Evolutionary conservation across 2,329 filamentous ascomycete species (phyloP).

Genomic region (Arthrobotrys megalospora): DNA sequence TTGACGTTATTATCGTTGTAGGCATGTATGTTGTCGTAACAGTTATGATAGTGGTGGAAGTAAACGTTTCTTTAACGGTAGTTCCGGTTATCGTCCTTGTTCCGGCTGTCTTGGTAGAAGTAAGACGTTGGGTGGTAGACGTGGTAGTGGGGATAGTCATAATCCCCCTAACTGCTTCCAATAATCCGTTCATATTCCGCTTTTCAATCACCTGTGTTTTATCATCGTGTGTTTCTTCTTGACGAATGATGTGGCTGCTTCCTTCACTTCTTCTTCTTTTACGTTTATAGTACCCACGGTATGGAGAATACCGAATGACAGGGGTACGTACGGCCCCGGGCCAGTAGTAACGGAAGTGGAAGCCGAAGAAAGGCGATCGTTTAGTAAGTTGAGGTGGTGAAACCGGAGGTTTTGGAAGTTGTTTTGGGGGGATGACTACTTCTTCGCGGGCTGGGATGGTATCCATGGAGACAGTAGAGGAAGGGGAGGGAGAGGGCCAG

Average conservation of each 20-base stretch:
- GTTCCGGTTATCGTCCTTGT: no score
- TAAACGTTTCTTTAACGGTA: no score
- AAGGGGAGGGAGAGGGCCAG: conserved; percentile 13
- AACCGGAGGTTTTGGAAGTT: not conserved
- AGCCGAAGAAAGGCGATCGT: conserved; percentile 46
- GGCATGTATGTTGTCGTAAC: not conserved
- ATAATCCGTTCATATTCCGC: no score
- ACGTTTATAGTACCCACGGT: conserved; percentile 38
- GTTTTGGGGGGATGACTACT: not conserved
- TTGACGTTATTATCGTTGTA: not conserved
- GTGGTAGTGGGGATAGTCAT: no score
- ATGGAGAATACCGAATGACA: conserved; percentile 1
- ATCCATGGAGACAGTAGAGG: conserved; percentile 5
- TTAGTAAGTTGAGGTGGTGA: not conserved
- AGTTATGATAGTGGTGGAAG: no score
- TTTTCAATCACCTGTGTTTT: not conserved
- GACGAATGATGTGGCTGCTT: not conserved
- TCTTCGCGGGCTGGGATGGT: not conserved
- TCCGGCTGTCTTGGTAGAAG: no score
- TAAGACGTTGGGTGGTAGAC: no score
- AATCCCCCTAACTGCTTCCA: no score
- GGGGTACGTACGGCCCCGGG: not conserved
- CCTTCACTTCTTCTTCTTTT: not conserved
- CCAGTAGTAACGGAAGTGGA: conserved; percentile 29
- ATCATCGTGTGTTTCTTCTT: not conserved